A percentile compares a stretch with the other conserved stretches of the same genome.
These are phyloP conservation scores for Cryptosporidium xiaoi DNA, from an alignment of 169 alveolate genomes.

Conservation along the genomic window DNA sequence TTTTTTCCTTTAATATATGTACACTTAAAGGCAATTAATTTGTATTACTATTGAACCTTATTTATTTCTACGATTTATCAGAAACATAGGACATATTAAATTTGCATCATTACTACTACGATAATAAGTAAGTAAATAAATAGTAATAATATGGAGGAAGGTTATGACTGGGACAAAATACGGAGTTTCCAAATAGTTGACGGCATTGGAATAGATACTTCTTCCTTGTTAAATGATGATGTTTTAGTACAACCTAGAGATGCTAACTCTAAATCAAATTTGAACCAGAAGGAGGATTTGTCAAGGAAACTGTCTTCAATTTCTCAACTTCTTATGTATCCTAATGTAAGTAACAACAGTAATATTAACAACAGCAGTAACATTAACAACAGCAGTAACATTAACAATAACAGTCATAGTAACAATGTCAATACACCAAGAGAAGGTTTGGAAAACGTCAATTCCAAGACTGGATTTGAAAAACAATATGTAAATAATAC, in stretches of 20 bases:
- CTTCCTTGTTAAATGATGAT: constrained; percentile 47
- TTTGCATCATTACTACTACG: too few species aligned
- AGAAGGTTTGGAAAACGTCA: constrained; percentile 8
- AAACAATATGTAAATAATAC: background rate
- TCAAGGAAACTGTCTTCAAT: constrained; percentile 17
- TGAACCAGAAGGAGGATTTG: constrained; percentile 20
- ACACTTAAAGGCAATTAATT: too few species aligned
- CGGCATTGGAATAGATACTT: constrained; percentile 34
- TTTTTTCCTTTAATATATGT: too few species aligned
- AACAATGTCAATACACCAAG: background rate
- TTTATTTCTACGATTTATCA: background rate
- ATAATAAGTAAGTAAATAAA: background rate
- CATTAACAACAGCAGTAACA: background rate
- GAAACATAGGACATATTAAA: background rate
- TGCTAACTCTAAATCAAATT: background rate
- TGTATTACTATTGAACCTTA: background rate
- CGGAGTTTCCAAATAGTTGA: constrained; percentile 62
- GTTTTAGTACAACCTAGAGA: constrained; percentile 4
- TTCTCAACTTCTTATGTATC: constrained; percentile 28
- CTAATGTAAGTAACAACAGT: background rate
- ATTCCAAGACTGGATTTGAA: constrained; percentile 2
- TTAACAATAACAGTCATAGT: too few species aligned
- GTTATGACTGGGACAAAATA: constrained; percentile 70
- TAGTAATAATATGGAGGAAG: constrained; percentile 61
- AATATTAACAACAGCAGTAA: background rate